Base-by-base conservation (phyloP, 2,329 filamentous ascomycete species). In the Pseudogymnoascus sp. region DNA sequence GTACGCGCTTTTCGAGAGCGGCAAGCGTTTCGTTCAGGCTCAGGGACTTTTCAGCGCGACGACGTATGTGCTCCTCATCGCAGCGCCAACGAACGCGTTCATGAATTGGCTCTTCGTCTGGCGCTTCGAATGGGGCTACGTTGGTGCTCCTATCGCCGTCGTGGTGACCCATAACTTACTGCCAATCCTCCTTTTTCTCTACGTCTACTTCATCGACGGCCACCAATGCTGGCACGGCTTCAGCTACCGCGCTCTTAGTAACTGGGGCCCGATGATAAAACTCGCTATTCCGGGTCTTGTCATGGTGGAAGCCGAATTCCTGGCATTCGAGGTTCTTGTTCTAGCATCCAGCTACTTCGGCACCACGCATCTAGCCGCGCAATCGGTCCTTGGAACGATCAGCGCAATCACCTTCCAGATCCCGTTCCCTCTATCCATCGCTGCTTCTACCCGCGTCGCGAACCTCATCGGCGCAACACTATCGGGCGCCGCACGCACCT, bases 271-370 rank as follows among this genome's bases (percentile, higher is more conserved):
- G 7, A 95, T 96, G 93, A 83, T 97, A 68, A 84, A 85, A 57
- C 86, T 97, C 37, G 91, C 93, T 0, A 77, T 97, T 11, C 92
- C 93, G 0, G 93, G 93, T 1, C 85, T 97, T 72, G 78, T 96
- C 66, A 97, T 97, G 92, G 88, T 97, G 1, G 86, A 95, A 72
- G 91, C 93, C 4, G 93, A 97, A 72, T 96, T 90, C 76, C 81
- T 97, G 9, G 91, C 92, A 6, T 97, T 97, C 72, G 93, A 97
- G 73, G 85, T 96, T 57, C 78, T 96, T 64, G 96, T 91, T 0
- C 79, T 97, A n/a, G 85, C 86, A 7, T 84, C 90, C 0, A 90
- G 87, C 59, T 90, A 89, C 67, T 86, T 97, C 62, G 89, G 89
- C 14, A 85, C 89, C 1, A 86, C 86, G 15, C 85, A 88, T 64